Conservation (phyloP, 1,284 basidiomycete species). For the Ceratobasidium sp. region DNA sequence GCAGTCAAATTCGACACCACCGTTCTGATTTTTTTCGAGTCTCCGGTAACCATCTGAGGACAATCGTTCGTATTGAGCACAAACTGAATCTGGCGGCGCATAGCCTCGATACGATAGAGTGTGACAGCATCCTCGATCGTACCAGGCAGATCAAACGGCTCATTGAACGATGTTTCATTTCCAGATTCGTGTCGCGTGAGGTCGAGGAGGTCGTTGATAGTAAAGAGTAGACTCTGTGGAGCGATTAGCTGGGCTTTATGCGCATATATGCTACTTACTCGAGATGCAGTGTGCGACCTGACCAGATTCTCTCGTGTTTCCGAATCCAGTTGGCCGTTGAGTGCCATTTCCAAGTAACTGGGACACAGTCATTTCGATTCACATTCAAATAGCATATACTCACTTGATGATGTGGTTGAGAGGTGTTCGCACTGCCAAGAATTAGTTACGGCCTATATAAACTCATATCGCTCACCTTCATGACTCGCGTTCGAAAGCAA, state of each 20-base stretch:
- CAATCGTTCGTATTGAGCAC: conserved; percentile 60
- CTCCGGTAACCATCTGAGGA: conserved; percentile 70
- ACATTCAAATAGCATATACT: conserved; percentile 40
- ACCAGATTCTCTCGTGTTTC: conserved; percentile 83
- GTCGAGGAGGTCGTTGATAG: conserved; percentile 58
- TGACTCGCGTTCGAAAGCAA: conserved; percentile 88
- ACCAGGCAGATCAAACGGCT: conserved; percentile 77
- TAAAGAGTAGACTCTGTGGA: conserved; percentile 50
- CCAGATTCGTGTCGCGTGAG: conserved; percentile 83
- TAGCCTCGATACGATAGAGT: conserved; percentile 71
- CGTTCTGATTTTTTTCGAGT: conserved; percentile 77
- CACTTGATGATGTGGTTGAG: conserved; percentile 79
- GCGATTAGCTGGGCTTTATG: not conserved
- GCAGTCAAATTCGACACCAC: conserved; percentile 84
- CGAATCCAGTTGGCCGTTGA: conserved; percentile 77
- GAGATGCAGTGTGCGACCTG: conserved; percentile 82
- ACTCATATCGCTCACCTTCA: conserved; percentile 61
- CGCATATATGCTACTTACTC: conserved; percentile 53
- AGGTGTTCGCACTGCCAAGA: conserved; percentile 67
- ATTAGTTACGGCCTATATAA: not conserved
- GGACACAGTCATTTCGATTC: not conserved
- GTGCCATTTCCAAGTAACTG: conserved; percentile 84
- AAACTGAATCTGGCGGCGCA: conserved; percentile 71
- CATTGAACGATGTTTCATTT: conserved; percentile 79
- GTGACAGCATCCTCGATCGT: conserved; percentile 72